Conservation (phyloP, 345 rosid genomes). For the Odontarrhena argentea region DNA sequence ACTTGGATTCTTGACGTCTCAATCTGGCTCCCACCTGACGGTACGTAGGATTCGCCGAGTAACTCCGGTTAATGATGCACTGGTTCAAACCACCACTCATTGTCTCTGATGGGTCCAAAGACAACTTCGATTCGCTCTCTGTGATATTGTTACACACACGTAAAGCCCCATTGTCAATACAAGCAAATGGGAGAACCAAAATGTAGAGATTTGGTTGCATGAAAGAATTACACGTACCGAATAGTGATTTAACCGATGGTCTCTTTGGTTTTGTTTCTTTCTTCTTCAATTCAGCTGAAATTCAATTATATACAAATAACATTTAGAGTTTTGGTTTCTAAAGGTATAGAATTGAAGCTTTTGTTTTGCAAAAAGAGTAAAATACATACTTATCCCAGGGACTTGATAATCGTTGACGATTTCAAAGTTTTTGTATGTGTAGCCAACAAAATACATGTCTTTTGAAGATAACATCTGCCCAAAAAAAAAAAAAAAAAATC, state of each 20-base stretch:
- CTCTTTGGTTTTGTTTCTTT: constrained; percentile 61
- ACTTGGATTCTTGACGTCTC: constrained; percentile 38
- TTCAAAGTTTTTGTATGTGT: constrained; percentile 83
- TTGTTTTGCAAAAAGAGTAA: constrained; percentile 12
- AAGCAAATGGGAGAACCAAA: not conserved
- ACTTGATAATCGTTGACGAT: constrained; percentile 84
- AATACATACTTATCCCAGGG: constrained; percentile 65
- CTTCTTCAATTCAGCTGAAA: constrained; percentile 72
- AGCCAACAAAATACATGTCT: constrained; percentile 79
- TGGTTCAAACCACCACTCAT: constrained; percentile 28
- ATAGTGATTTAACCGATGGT: constrained; percentile 78
- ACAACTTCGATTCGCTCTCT: constrained; percentile 59
- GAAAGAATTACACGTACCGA: constrained; percentile 49
- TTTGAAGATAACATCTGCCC: constrained; percentile 80
- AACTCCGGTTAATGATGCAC: constrained; percentile 50
- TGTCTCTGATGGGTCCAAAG: constrained; percentile 45
- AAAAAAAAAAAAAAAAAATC: too few relatives aligned
- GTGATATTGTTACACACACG: constrained; percentile 3
- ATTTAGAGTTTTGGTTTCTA: not conserved
- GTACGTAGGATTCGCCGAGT: constrained; percentile 46
- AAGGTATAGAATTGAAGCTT: not conserved
- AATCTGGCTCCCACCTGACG: constrained; percentile 44
- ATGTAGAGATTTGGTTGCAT: not conserved
- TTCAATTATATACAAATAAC: not conserved
- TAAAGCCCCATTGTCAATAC: not conserved